A percentile compares a stretch with the other conserved stretches of the same genome.
Conservation (phyloP, 2,329 filamentous ascomycete genomes). For the Elsinoe necatrix region DNA sequence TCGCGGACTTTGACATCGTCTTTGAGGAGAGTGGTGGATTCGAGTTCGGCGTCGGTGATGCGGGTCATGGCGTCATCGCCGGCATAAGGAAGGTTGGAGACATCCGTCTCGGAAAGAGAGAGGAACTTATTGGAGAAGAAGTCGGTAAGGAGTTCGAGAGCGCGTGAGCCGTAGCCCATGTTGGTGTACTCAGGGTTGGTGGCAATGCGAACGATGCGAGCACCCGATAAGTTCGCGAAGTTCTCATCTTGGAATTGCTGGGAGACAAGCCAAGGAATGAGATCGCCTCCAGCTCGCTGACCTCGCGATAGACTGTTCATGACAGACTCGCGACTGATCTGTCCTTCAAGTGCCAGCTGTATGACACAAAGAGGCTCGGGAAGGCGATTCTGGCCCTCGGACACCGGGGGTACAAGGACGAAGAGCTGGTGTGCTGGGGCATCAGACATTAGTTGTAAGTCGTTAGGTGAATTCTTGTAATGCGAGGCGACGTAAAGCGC, state of each 20-base stretch:
- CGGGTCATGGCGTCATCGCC: slow-evolving; percentile 55
- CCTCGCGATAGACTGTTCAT: slow-evolving; percentile 82
- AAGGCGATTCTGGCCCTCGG: slow-evolving; percentile 66
- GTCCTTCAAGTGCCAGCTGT: slow-evolving; percentile 87
- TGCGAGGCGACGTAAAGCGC: slow-evolving; percentile 93
- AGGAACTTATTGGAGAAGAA: slow-evolving; percentile 94
- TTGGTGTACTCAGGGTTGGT: slow-evolving; percentile 87
- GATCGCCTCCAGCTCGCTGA: slow-evolving; percentile 77
- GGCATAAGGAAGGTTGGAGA: slow-evolving; percentile 36
- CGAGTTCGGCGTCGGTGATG: slow-evolving; percentile 74
- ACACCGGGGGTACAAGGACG: slow-evolving; percentile 79
- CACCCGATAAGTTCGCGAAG: slow-evolving; percentile 87
- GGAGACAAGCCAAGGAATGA: slow-evolving; percentile 95
- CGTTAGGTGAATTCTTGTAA: slow-evolving; percentile 97
- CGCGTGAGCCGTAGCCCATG: slow-evolving; percentile 90
- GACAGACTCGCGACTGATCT: slow-evolving; percentile 88
- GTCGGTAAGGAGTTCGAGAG: slow-evolving; percentile 75
- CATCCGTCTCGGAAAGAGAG: slow-evolving; percentile 63
- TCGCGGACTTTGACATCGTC: slow-evolving; percentile 88
- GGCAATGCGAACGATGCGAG: slow-evolving; percentile 85
- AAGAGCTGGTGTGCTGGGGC: slow-evolving; percentile 94
- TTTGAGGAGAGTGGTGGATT: slow-evolving; percentile 64
- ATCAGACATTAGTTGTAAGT: slow-evolving; percentile 97
- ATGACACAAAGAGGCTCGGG: slow-evolving; percentile 93
- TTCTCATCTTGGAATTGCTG: slow-evolving; percentile 98